Base-by-base conservation (phyloP, 495 filamentous ascomycete genomes). In the Podospora sp. region DNA sequence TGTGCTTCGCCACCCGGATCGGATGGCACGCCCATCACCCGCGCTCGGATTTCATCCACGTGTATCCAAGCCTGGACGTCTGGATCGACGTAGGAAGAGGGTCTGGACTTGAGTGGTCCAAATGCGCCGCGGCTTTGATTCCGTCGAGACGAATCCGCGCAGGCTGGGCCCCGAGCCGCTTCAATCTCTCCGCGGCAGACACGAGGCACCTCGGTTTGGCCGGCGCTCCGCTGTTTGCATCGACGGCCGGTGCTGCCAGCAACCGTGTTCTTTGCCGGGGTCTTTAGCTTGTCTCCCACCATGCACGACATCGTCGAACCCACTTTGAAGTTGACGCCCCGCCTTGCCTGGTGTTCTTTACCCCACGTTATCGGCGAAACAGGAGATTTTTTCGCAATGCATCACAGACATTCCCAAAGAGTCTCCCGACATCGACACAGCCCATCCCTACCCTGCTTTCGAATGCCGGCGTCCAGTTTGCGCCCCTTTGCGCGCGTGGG, bases 1-100 rank as follows among this genome's bases (percentile, higher is more conserved):
- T 50, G 20, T 59, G 60, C 60, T 63, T 66, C 64, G 64, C 64
- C 56, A 66, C 64, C 50, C 62, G 29, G 62, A 65, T 56, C 35
- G 22, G 46, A 56, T 36, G 21, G 24, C 24, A 26, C 61, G 57
- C 25, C 40, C 46, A 46, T 16, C 26, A 25, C 61, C 24, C 29
- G 40, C 25, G 25, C 61, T 53, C 61, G 46, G 46, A 8, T 40
- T 35, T 46, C 40, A 46, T 46, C 40, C 40, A 46, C 40, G 40
- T 46, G 40, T 46, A 46, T 46, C 40, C 40, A 46, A 46, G 40
- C 16, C 40, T 46, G 40, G 40, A 46, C 40, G 40, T 46, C 40
- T 46, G 40, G 40, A 46, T 46, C 40, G 40, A 18, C 40, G 49
- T 0, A 27, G 21, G 51, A n/a, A 46, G 46, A 22, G 49, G 26